Evolutionary conservation across 2,329 filamentous ascomycete species (phyloP), one percentile per base, ranked within the genome.

Genomic region (Xylariaceae sp.): DNA sequence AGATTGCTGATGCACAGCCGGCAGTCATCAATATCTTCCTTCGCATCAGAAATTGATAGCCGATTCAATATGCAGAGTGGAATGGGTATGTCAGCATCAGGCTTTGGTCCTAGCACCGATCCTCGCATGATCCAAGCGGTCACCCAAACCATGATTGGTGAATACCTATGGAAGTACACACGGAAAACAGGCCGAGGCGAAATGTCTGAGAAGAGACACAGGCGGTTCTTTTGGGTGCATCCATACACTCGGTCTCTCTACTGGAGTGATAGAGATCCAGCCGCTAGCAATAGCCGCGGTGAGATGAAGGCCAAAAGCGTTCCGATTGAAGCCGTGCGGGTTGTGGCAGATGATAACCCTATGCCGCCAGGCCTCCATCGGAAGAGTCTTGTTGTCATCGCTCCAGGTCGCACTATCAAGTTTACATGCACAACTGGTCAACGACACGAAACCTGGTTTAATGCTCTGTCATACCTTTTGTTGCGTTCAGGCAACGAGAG

Each of bases 101-200:
- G 85, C 11, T 80, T 94, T 57, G 82, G 84, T 7, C 77, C 84
- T 26, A 81, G 82, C 60, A 95, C 91, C 4, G 94, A 99, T 73
- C 92, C 92, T 59, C 88, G 92, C 64, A 96, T 99, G 91, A 97
- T 99, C 63, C 91, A 96, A 74, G 94, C 94, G 47, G 96, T 99
- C 62, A 99, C 94, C 2, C 92, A 99, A 72, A 97, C 94, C 19
- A 99, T 99, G 94, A 97, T 99, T 67, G 94, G 94, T 53, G 94
- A 99, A 71, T 97, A 92, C 71, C 78, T 99, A 41, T 99, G 94
- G 94, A 99, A 99, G 71, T 99, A 99, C 73, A 99, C 94, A 0
- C 87, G 94, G 65, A 96, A 94, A 75, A 80, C 91, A 56, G 91
- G 91, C n/a, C 86, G 92, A 29, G 88, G 85, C 52, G 88, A 91